These are phyloP conservation scores for Lactifluus subvellereus DNA, from an alignment of 768 basidiomycete genomes.

Conservation along the genomic window DNA sequence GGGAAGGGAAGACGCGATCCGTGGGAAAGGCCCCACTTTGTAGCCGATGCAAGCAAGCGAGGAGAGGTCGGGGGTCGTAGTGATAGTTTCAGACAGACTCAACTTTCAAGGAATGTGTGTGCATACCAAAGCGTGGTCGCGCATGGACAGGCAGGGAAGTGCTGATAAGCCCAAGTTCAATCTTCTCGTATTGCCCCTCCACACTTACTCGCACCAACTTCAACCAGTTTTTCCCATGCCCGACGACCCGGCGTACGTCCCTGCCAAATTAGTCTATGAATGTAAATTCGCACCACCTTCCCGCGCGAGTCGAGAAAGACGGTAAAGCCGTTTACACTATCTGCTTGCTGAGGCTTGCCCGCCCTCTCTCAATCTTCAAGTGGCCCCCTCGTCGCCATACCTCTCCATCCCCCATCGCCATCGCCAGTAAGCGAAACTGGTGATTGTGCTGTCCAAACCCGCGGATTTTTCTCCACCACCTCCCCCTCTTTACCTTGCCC, in stretches of 20 bases:
- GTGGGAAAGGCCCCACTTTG: background rate
- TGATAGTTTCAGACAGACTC: background rate
- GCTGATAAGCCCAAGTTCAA: conserved; percentile 7
- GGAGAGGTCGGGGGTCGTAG: background rate
- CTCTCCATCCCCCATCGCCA: background rate
- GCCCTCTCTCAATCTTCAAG: background rate
- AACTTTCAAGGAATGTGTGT: conserved; percentile 3
- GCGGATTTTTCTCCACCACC: background rate
- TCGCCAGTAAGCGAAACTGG: background rate
- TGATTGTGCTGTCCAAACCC: background rate
- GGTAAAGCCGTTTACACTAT: background rate
- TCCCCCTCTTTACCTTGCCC: background rate
- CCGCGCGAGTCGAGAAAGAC: conserved; percentile 7
- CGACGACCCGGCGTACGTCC: conserved; percentile 8
- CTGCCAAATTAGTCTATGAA: background rate
- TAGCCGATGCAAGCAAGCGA: conserved; percentile 1
- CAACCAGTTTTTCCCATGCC: conserved; percentile 8
- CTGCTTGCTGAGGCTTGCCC: background rate
- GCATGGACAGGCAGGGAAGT: background rate
- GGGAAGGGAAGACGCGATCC: too few species aligned
- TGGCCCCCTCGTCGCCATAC: too few species aligned
- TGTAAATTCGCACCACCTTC: background rate
- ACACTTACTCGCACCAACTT: background rate
- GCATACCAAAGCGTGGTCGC: background rate
- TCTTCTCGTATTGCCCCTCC: background rate